Base-by-base conservation (phyloP, 352 stramenopile species). In the Globisporangium uncinulatum region DNA sequence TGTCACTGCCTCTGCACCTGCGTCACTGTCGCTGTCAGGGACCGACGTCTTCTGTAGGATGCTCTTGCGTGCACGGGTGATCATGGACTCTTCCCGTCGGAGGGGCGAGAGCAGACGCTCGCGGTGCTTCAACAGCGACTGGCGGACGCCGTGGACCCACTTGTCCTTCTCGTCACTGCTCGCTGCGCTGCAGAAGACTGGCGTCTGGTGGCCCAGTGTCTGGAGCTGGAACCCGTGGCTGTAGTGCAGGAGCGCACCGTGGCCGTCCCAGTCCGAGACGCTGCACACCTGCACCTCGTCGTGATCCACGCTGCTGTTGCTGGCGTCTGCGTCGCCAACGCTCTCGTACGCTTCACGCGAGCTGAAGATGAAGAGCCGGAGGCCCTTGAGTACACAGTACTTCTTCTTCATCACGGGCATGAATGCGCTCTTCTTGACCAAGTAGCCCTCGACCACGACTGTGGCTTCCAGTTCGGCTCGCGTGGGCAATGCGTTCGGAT, bases 191-290 rank as follows among this genome's bases (percentile, higher is more conserved):
- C 80, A 92, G 31, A 77, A 77, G 36, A 89, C 73, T 29, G 24
- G 24, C n/a, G 66, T 69, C 34, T 74, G 39, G 44, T 86, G 79
- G 13, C 58, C 56, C 24, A 75, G 64, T 0, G 77, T 86, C 44
- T 89, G 75, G n/a, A 92, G 59, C 39, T 86, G 59, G 37, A 92
- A 92, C 1, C 74, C 76, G 56, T 92, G 70, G 17, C 82, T 67
- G 65, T 92, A 92, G 50, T 86, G 76, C 51, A 91, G 63, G 34
- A 90, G 47, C 13, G 75, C 56, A 9, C 71, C 69, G 43, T 86
- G 70, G 20, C 80, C 83, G 32, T 92, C 76, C 79, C 79, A 90
- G 8, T 82, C 76, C 0, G 69, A 81, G 10, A 88, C 68, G 8
- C 69, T 63, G 31, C 63, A 74, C 19, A 80, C 57, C 2, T 72